Conservation (phyloP, 2,329 filamentous ascomycete species). For the Fusarium sp. region DNA sequence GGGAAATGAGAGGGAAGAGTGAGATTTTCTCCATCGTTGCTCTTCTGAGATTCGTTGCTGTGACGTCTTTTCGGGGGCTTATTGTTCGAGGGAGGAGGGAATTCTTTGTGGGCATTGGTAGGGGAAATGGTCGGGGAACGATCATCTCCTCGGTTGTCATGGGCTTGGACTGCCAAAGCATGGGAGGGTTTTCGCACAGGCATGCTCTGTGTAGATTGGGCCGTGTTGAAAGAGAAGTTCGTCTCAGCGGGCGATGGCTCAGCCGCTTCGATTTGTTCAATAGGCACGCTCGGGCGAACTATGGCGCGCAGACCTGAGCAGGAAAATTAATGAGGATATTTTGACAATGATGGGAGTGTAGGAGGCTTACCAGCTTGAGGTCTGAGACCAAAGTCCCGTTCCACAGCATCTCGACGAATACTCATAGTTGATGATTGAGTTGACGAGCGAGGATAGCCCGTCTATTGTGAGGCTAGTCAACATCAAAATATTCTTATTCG, state of each 20-base stretch:
- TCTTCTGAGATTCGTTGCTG: slow-evolving; percentile 23
- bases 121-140: slow-evolving; percentile 8
- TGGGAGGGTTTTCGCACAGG: background rate
- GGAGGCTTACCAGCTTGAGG: slow-evolving; percentile 6
- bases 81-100: background rate
- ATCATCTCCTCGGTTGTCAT: slow-evolving; percentile 5
- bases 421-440: slow-evolving; percentile 8
- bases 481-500: no score
- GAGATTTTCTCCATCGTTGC: background rate
- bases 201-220: background rate
- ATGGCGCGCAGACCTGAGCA: background rate
- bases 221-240: background rate
- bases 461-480: background rate
- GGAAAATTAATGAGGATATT: background rate
- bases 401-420: slow-evolving; percentile 14
- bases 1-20: slow-evolving; percentile 31
- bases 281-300: slow-evolving; percentile 3
- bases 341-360: background rate
- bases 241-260: background rate
- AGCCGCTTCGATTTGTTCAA: slow-evolving; percentile 1
- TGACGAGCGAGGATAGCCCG: no score
- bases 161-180: background rate
- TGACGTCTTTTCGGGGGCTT: slow-evolving; percentile 5
- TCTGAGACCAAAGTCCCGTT: slow-evolving; percentile 31
- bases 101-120: background rate